Conservation (phyloP, 2,329 filamentous ascomycete genomes). For the Xylariaceae sp. region DNA sequence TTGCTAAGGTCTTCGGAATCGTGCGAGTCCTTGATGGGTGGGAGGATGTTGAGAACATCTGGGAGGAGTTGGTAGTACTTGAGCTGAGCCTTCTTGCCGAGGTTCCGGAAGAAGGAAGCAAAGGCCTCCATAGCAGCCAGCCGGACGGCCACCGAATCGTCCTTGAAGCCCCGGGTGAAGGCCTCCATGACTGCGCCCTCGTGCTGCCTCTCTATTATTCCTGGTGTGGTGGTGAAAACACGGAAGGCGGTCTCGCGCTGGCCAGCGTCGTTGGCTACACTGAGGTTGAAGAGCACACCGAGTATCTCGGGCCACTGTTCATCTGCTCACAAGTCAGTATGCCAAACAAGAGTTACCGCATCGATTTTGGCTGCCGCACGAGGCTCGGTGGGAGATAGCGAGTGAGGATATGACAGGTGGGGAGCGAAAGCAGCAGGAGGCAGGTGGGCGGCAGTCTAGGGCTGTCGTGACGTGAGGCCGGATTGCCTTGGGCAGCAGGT, state of each 20-base stretch:
- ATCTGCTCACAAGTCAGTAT: constrained; percentile 43
- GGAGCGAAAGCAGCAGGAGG: no score
- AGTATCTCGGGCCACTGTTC: constrained; percentile 88
- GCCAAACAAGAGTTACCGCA: no score
- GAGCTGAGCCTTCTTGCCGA: constrained; percentile 77
- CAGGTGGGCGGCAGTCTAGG: no score
- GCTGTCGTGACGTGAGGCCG: no score
- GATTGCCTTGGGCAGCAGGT: no score
- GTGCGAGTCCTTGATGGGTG: constrained; percentile 83
- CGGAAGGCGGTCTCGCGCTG: constrained; percentile 90
- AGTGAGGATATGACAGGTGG: no score
- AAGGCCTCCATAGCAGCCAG: constrained; percentile 96
- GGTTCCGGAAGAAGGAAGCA: constrained; percentile 86
- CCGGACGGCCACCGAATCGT: constrained; percentile 76
- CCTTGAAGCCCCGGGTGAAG: constrained; percentile 87
- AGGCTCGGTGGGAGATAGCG: no score
- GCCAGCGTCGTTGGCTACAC: constrained; percentile 73
- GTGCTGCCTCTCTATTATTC: constrained; percentile 93
- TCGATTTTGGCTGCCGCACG: no score
- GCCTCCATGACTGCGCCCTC: constrained; percentile 83
- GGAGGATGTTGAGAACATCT: constrained; percentile 88
- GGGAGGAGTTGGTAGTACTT: constrained; percentile 86
- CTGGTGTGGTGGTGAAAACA: constrained; percentile 90
- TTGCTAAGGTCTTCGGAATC: constrained; percentile 89
- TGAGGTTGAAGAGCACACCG: constrained; percentile 77